Percentiles rank a stretch among this genome's conserved stretches.
Evolutionary conservation across 1,284 basidiomycete genomes (phyloP).

Genomic region (Golubevia pallescens): DNA sequence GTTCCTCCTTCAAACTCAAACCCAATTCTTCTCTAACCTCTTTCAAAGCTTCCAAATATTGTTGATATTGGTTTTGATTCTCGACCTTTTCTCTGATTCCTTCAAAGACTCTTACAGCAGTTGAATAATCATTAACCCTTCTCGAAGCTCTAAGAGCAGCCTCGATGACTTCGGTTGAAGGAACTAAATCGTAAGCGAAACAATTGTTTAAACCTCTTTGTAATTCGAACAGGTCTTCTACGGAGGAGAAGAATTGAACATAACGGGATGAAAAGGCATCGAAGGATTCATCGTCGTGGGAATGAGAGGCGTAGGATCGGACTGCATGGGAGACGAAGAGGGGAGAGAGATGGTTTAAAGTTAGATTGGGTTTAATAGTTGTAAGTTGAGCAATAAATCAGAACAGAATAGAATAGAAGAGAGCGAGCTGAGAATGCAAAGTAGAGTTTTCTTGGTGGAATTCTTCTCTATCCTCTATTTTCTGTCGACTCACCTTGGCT

Average conservation of each 20-base stretch:
- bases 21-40: constrained; percentile 52
- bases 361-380: too few relatives aligned
- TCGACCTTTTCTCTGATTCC: constrained; percentile 65
- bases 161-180: constrained; percentile 85
- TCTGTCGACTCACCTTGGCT: too few relatives aligned
- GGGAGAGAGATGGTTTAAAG: not conserved
- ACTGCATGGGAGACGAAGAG: constrained; percentile 17
- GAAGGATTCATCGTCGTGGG: constrained; percentile 80
- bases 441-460: too few relatives aligned
- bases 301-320: constrained; percentile 47
- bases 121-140: constrained; percentile 94
- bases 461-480: too few relatives aligned
- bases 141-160: constrained; percentile 86
- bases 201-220: constrained; percentile 95
- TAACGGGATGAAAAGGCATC: constrained; percentile 93
- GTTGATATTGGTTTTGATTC: constrained; percentile 59
- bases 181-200: constrained; percentile 97
- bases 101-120: constrained; percentile 90
- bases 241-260: constrained; percentile 87
- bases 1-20: constrained; percentile 6
- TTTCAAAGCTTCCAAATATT: constrained; percentile 59
- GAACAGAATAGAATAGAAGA: too few relatives aligned
- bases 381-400: too few relatives aligned
- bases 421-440: too few relatives aligned
- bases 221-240: constrained; percentile 89